Percentiles rank a stretch among this genome's conserved stretches.
phyloP scores from a whole-genome alignment of 441 rosid species.

The Lepidium campestre region DNA sequence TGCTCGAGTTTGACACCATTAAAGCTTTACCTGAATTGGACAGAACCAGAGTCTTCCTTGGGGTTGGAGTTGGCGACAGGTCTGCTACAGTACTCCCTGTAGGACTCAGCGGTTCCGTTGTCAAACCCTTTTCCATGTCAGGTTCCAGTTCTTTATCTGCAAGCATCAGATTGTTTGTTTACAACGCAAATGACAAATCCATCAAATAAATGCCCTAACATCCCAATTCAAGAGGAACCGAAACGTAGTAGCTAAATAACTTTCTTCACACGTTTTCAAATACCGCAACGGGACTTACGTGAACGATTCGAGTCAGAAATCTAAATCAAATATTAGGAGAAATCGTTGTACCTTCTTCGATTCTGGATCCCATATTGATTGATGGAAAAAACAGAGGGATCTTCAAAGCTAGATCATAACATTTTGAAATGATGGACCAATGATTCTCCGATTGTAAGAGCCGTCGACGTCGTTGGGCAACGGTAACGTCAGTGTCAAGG shows the following conservation, averaged over 20 bases:
- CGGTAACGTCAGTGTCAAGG: conserved; percentile 15
- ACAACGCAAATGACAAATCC: not conserved
- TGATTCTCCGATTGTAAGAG: not conserved
- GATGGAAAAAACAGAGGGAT: not conserved
- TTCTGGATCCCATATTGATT: conserved; percentile 30
- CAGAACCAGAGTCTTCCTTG: conserved; percentile 42
- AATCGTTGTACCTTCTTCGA: conserved; percentile 31
- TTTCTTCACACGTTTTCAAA: not conserved
- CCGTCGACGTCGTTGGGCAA: not conserved
- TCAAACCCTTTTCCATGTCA: conserved; percentile 46
- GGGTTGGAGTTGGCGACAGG: conserved; percentile 42
- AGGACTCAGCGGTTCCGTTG: conserved; percentile 25
- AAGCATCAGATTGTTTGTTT: conserved; percentile 5
- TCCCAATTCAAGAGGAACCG: not conserved
- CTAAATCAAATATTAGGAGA: not conserved
- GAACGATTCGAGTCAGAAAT: not conserved
- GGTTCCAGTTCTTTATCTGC: conserved; percentile 34
- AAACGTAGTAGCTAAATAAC: not conserved
- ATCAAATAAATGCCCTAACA: not conserved
- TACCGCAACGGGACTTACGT: not conserved
- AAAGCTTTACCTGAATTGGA: conserved; percentile 68
- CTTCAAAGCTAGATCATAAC: conserved; percentile 16
- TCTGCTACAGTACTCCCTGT: conserved; percentile 26
- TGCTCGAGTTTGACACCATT: conserved; percentile 53
- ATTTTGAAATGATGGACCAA: not conserved